Percentiles rank a stretch among this genome's conserved stretches.
Conservation (phyloP, 2,329 filamentous ascomycete genomes). For the Capronia americana region DNA sequence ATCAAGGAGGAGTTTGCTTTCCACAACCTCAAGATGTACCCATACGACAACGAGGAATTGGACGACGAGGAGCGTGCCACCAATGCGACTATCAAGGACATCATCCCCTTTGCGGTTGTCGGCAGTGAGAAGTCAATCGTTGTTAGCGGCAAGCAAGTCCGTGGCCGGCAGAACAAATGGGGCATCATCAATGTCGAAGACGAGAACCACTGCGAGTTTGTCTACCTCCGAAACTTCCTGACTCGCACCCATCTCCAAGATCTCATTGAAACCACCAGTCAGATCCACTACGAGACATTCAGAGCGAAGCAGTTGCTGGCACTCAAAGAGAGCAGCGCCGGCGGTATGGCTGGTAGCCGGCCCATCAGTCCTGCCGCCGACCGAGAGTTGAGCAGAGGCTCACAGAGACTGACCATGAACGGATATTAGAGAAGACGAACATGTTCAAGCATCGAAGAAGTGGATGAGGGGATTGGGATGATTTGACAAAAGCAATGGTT, state of each 20-base stretch:
- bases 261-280: slow-evolving; percentile 97
- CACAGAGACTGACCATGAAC: slow-evolving; percentile 98
- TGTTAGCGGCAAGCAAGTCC: slow-evolving; percentile 95
- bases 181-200: slow-evolving; percentile 99
- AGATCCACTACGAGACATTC: slow-evolving; percentile 99
- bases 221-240: slow-evolving; percentile 97
- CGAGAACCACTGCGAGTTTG: slow-evolving; percentile 99
- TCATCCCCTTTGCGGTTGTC: slow-evolving; percentile 96
- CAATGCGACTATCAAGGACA: slow-evolving; percentile 96
- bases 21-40: slow-evolving; percentile 99
- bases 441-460: slow-evolving; percentile 10
- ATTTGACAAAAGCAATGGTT: slow-evolving; percentile 32
- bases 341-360: slow-evolving; percentile 73
- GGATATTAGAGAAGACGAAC: slow-evolving; percentile 70
- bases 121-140: slow-evolving; percentile 98
- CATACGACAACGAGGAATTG: slow-evolving; percentile 98
- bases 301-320: slow-evolving; percentile 97
- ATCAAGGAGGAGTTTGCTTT: slow-evolving; percentile 99
- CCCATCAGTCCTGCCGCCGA: slow-evolving; percentile 96
- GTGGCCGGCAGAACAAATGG: slow-evolving; percentile 98
- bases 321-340: slow-evolving; percentile 95
- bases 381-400: slow-evolving; percentile 93
- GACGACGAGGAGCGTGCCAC: slow-evolving; percentile 93
- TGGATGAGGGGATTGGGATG: slow-evolving; percentile 22
- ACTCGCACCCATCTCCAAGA: slow-evolving; percentile 98